phyloP scores from a whole-genome alignment of 1,284 basidiomycete genomes.

The Phellopilus nigrolimitatus region DNA sequence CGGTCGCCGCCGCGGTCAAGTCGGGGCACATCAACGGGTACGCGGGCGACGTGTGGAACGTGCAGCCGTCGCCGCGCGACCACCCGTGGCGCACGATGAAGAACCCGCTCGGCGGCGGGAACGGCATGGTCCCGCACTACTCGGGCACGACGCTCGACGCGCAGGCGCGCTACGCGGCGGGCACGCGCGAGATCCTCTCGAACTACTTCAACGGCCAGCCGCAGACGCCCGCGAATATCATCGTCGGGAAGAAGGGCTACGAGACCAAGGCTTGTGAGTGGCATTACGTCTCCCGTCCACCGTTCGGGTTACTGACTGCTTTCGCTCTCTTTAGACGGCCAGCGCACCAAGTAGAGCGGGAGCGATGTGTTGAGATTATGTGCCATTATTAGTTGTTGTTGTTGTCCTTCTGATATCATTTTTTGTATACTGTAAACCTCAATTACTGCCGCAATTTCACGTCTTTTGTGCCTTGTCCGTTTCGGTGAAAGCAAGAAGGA shows the following conservation, averaged over 20 bases:
- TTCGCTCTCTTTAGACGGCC: conserved; percentile 34
- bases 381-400: background rate
- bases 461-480: background rate
- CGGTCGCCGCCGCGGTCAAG: conserved; percentile 73
- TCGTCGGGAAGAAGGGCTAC: conserved; percentile 62
- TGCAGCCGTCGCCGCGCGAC: conserved; percentile 81
- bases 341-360: conserved; percentile 30
- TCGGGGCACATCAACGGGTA: conserved; percentile 73
- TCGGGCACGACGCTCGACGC: conserved; percentile 91
- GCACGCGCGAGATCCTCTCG: conserved; percentile 75
- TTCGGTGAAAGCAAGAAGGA: background rate
- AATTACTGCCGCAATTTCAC: too few species aligned
- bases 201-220: conserved; percentile 67
- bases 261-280: conserved; percentile 62
- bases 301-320: background rate
- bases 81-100: conserved; percentile 85
- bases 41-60: conserved; percentile 72
- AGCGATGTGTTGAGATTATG: too few species aligned
- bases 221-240: conserved; percentile 80
- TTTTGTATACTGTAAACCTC: too few species aligned
- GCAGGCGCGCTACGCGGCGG: conserved; percentile 83
- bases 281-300: background rate
- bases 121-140: conserved; percentile 86
- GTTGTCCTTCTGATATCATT: background rate
- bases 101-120: conserved; percentile 76